These are phyloP conservation scores for Cryphonectria parasitica DNA, from an alignment of 2,329 filamentous ascomycete species.

Conservation along the genomic window DNA sequence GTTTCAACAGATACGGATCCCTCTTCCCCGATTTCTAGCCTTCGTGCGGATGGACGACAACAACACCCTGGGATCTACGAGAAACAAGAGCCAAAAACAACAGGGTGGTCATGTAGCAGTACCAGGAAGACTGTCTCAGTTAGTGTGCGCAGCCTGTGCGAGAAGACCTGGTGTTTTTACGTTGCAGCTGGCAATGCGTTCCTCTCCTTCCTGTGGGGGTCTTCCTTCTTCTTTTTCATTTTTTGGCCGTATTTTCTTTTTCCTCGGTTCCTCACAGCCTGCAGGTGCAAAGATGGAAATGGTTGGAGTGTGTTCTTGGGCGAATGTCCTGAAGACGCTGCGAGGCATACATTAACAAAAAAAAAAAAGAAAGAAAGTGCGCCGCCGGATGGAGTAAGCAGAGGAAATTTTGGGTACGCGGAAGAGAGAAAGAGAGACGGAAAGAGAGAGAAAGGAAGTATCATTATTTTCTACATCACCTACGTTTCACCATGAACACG, in stretches of 20 bases:
- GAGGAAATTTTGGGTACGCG: too few species aligned
- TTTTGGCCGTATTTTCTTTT: not conserved
- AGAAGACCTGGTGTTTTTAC: conserved; percentile 16
- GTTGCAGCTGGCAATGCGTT: conserved; percentile 17
- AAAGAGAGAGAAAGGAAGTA: not conserved
- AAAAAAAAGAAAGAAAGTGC: not conserved
- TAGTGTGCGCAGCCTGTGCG: conserved; percentile 17
- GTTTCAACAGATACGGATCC: conserved; percentile 64
- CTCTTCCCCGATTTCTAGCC: conserved; percentile 74
- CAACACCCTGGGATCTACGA: conserved; percentile 6
- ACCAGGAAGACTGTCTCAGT: conserved; percentile 9
- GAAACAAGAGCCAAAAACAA: not conserved
- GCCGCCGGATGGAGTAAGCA: not conserved
- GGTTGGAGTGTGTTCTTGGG: not conserved
- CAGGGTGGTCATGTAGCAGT: not conserved
- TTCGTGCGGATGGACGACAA: not conserved
- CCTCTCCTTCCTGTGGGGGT: conserved; percentile 7
- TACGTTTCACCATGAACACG: conserved; percentile 9
- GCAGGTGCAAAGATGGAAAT: not conserved
- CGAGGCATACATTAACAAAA: not conserved
- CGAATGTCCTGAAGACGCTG: not conserved
- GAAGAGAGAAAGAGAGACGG: not conserved
- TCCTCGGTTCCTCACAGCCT: not conserved
- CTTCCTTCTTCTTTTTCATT: not conserved
- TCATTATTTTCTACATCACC: not conserved